Percentiles rank a stretch among this genome's conserved stretches.
Conservation (phyloP, 2,329 filamentous ascomycete species). For the Calycina marina region DNA sequence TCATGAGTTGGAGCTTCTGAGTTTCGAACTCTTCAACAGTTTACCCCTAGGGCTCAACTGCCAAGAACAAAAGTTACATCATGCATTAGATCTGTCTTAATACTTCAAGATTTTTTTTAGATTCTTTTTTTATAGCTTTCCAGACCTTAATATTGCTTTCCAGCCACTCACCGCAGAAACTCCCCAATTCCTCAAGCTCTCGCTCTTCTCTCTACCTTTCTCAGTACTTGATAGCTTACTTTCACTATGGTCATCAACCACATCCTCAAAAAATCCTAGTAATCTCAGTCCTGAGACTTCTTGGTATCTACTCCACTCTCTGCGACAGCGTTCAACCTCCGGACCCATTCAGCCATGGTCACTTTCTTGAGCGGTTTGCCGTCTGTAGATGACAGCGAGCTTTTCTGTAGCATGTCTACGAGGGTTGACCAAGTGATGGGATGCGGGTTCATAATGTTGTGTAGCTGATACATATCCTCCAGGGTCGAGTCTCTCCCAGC, state of each 20-base stretch:
- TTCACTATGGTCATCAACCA: constrained; percentile 7
- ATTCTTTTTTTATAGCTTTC: constrained; percentile 4
- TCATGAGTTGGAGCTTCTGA: too few species aligned
- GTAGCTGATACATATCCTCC: constrained; percentile 8
- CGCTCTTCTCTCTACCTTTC: constrained; percentile 9
- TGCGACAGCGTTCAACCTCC: constrained; percentile 4
- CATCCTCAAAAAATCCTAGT: constrained; percentile 15
- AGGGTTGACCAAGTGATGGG: constrained; percentile 11
- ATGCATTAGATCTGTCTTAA: too few species aligned
- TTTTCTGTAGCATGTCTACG: constrained; percentile 8
- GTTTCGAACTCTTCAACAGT: not conserved
- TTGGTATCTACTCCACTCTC: constrained; percentile 1
- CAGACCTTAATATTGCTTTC: constrained; percentile 11
- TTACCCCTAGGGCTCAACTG: not conserved
- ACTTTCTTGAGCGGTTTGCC: constrained; percentile 5
- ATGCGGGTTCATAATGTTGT: constrained; percentile 18
- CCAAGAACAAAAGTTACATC: too few species aligned
- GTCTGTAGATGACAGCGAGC: not conserved
- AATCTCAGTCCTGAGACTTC: constrained; percentile 14
- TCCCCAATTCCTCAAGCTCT: constrained; percentile 9
- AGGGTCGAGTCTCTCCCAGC: not conserved
- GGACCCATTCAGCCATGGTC: constrained; percentile 12
- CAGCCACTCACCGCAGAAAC: constrained; percentile 12
- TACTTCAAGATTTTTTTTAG: not conserved
- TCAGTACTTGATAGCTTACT: constrained; percentile 12